Percentiles rank a stretch among this genome's conserved stretches.
Evolutionary conservation across 257 asterid species (phyloP).

Genomic region (Nicotiana otophora): DNA sequence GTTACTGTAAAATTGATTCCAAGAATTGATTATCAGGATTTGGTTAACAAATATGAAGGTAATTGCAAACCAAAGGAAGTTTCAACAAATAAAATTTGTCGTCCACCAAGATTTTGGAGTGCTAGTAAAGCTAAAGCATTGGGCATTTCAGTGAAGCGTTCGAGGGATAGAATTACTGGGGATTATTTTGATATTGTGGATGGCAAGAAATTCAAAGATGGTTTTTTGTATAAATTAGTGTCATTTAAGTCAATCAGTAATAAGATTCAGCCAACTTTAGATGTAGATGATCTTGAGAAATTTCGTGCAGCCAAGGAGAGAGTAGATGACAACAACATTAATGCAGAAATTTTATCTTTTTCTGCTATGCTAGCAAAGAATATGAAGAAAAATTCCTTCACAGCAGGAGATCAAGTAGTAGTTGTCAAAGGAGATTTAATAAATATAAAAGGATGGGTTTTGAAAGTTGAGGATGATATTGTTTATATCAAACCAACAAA

Average conservation of each 20-base stretch:
- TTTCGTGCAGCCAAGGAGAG: conserved; percentile 54
- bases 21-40: conserved; percentile 74
- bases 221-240: conserved; percentile 68
- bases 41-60: conserved; percentile 62
- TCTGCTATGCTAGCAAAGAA: conserved; percentile 48
- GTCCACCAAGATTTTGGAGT: conserved; percentile 76
- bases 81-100: conserved; percentile 57
- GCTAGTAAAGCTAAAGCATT: conserved; percentile 77
- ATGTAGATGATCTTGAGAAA: conserved; percentile 87
- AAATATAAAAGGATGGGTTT: conserved; percentile 73
- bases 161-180: conserved; percentile 60
- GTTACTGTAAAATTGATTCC: conserved; percentile 82
- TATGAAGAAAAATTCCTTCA: conserved; percentile 74
- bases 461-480: conserved; percentile 82
- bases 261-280: conserved; percentile 64
- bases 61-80: conserved; percentile 61
- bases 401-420: conserved; percentile 83
- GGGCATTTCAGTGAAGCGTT: conserved; percentile 52
- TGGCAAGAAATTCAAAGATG: conserved; percentile 89
- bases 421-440: conserved; percentile 75
- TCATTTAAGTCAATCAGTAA: conserved; percentile 74
- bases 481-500: conserved; percentile 75
- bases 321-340: conserved; percentile 48
- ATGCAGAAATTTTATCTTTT: conserved; percentile 53
- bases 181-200: conserved; percentile 70